A percentile compares a stretch with the other conserved stretches of the same genome.
These are phyloP conservation scores for Scedosporium apiospermum DNA, from an alignment of 2,329 filamentous ascomycete genomes.

Conservation along the genomic window DNA sequence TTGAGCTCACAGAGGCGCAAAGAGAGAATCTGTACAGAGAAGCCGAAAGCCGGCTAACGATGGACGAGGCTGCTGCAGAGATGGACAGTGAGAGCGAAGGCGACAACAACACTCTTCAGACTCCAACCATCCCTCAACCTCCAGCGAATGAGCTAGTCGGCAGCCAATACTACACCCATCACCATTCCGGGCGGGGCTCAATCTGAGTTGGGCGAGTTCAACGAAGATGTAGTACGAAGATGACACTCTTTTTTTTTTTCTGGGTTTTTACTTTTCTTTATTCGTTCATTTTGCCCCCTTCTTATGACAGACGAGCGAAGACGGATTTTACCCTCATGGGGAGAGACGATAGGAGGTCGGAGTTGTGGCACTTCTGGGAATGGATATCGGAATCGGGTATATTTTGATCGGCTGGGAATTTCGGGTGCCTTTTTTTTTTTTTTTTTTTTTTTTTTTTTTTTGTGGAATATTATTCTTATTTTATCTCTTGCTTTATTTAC, in stretches of 20 bases:
- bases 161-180: background rate
- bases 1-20: conserved; percentile 2
- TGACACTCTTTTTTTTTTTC: conserved; percentile 1
- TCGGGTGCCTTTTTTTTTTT: background rate
- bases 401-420: background rate
- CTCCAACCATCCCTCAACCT: background rate
- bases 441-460: background rate
- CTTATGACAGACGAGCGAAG: background rate
- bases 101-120: background rate
- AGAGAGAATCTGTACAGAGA: conserved; percentile 3
- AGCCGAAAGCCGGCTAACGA: background rate
- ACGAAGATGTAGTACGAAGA: background rate
- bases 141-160: background rate
- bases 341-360: background rate
- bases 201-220: background rate
- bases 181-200: background rate
- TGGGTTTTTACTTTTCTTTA: conserved; percentile 2
- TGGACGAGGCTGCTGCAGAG: background rate
- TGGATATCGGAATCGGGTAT: no score
- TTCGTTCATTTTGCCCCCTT: background rate
- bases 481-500: background rate
- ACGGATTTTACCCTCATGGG: background rate
- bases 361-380: no score
- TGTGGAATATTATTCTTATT: no score
- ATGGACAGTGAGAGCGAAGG: background rate